These are phyloP conservation scores for Phyllosticta citribraziliensis DNA, from an alignment of 2,329 filamentous ascomycete species.

Conservation along the genomic window DNA sequence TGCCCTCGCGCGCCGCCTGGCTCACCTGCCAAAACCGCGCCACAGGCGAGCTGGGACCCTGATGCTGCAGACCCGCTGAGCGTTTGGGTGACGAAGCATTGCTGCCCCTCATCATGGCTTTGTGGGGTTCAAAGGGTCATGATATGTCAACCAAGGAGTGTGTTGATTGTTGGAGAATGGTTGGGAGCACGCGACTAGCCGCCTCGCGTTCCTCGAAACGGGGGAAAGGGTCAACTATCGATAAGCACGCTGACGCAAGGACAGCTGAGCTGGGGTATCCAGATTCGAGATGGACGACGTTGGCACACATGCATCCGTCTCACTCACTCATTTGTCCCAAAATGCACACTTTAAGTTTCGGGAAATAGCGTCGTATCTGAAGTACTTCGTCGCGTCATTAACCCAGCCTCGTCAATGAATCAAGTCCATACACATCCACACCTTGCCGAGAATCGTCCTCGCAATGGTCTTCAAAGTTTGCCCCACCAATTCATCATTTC, in stretches of 20 bases:
- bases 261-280: too few species aligned
- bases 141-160: neutral
- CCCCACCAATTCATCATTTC: too few species aligned
- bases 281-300: too few species aligned
- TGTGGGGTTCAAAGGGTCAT: neutral
- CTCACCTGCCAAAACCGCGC: conserved; percentile 11
- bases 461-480: too few species aligned
- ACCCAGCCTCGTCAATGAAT: too few species aligned
- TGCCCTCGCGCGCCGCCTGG: neutral
- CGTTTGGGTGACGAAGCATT: neutral
- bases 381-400: too few species aligned
- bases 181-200: neutral
- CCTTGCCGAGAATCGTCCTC: too few species aligned
- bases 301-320: too few species aligned
- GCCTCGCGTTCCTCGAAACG: neutral
- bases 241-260: neutral
- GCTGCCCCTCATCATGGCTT: neutral
- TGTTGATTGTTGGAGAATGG: neutral
- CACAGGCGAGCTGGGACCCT: conserved; percentile 3
- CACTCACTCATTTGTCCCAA: too few species aligned
- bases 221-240: neutral
- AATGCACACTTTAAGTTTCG: too few species aligned
- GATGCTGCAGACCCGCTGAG: conserved; percentile 5
- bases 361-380: too few species aligned
- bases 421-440: too few species aligned